Base-by-base conservation (phyloP, 2,329 filamentous ascomycete species). In the Aciculosporium take region DNA sequence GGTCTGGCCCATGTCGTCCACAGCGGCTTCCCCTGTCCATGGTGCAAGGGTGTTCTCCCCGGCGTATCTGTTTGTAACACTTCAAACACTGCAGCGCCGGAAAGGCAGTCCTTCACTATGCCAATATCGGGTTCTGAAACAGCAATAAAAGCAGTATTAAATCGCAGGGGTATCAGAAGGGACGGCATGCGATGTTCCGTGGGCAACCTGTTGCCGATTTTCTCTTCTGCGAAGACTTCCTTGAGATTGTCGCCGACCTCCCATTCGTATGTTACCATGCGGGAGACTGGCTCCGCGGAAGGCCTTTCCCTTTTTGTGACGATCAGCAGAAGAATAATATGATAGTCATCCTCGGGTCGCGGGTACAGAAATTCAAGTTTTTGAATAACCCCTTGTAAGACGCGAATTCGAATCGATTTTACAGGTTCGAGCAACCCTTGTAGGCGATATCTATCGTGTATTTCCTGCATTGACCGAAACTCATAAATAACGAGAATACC, bases 1-100 rank as follows among this genome's bases (percentile, higher is more conserved):
- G 87, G 83, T 45, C 84, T 75, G 23, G 85, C 77, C 88, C 89
- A 98, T 20, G 82, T 76, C 3, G 81, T 82, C 84, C 87, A 95
- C 3, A 84, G 59, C 1, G 82, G 81, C 30, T 46, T 54, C 28
- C 53, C 61, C 27, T 46, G 57, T 21, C 67, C 75, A 45, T 68
- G 65, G 48, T 69, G 64, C 27, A 69, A 64, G 27, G 56, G 48
- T 0, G 69, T 72, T 7, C 60, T 56, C 0, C 58, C 54, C 10
- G 61, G 63, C 23, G 58, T 49, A 25, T 60, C 55, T 2, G 70
- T 58, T 29, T 64, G 54, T 25, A 74, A 63, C 5, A 56, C 53
- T 38, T 67, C 62, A 42, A 71, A 74, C 23, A 56, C 58, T 3
- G 71, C 69, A 3, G 66, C 62, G 2, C 71, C 67, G 31, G 70